Evolutionary conservation across 1,284 basidiomycete genomes (phyloP), one percentile per base, ranked within the genome.

Genomic region (Pterulicium gracile): DNA sequence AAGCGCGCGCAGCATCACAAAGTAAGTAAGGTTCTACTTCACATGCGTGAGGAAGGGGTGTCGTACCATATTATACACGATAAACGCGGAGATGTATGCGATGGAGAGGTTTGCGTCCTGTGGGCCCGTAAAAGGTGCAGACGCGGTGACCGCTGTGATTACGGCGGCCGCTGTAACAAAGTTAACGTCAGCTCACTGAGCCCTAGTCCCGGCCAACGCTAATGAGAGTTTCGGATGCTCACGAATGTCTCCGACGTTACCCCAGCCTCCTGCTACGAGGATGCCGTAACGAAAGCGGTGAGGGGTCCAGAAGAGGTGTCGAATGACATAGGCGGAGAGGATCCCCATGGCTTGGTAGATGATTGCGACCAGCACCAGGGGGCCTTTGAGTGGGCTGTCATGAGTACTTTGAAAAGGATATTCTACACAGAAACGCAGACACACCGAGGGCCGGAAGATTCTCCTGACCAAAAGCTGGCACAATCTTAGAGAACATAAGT

Each of bases 401-500:
- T 27, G 39, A 42, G 24, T 21, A n/a, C 12, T 12, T 3, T 14
- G 17, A n/a, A n/a, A n/a, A n/a, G n/a, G 24, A 43, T 20, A 43
- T 19, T 39, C 17, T 7, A 22, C 12, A 20, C 39, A 36, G 27
- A 15, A 35, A 15, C 21, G 23, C 22, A 34, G 57, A 42, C 66
- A 51, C 51, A 69, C 87, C 85, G 34, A 89, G 63, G 2, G 77
- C 74, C 18, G 62, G 50, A 24, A 86, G 68, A 53, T 87, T 88
- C 19, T 81, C 69, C 0, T 72, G 56, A 1, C 70, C 78, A 53
- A 91, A 87, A 0, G 84, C 75, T 0, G 84, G 77, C 0, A 89
- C 73, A 50, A 90, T 86, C 52, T 81, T 85, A 1, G 80, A 79
- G 59, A 90, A 88, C 63, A 89, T 67, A 12, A 90, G 69, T 48